A percentile compares a stretch with the other conserved stretches of the same genome.
Evolutionary conservation across 2,329 filamentous ascomycete genomes (phyloP).

Genomic region (Cytospora mali): DNA sequence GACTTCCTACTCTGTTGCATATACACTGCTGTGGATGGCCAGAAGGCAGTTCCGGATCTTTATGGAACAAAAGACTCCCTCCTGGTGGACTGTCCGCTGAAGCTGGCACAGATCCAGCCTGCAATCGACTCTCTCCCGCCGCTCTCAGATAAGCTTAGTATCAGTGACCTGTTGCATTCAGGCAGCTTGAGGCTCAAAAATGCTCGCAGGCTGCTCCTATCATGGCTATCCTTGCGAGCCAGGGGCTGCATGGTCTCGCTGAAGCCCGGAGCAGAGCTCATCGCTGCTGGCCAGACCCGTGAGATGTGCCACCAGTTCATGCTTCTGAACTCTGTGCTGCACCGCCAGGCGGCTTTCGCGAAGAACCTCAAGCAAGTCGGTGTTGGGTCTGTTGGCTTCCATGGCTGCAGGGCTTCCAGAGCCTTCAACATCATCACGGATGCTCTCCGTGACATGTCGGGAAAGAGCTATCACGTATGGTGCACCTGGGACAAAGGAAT

Average conservation of each 20-base stretch:
- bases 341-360: neutral
- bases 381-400: neutral
- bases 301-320: conserved; percentile 2
- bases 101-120: neutral
- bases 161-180: neutral
- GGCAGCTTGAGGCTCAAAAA: fast-evolving
- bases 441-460: conserved; percentile 7
- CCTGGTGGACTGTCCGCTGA: conserved; percentile 2
- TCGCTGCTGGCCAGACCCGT: neutral
- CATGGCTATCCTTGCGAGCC: neutral
- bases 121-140: neutral
- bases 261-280: neutral
- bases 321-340: neutral
- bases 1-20: conserved; percentile 6
- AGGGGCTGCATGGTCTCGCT: conserved; percentile 1
- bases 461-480: neutral
- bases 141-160: neutral
- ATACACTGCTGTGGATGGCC: neutral
- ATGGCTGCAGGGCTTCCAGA: neutral
- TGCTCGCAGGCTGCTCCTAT: neutral
- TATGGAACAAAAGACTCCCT: neutral
- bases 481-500: neutral
- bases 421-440: conserved; percentile 12
- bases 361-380: neutral
- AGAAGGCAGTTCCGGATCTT: neutral